A percentile compares a stretch with the other conserved stretches of the same genome.
Evolutionary conservation across 176 grass and related monocot genomes (phyloP).

Genomic region (Zoysia pacifica): DNA sequence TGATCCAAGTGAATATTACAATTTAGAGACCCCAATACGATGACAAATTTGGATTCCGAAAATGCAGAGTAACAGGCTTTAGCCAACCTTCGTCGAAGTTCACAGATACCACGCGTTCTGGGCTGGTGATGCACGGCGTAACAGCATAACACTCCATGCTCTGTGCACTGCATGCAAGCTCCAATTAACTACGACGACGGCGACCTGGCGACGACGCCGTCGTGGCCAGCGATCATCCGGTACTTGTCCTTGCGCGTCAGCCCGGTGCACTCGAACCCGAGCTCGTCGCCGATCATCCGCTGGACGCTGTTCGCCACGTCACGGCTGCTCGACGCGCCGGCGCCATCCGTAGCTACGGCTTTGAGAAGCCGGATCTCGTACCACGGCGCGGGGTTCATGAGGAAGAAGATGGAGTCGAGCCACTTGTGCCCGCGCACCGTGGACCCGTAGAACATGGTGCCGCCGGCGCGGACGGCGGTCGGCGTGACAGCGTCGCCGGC

Average conservation of each 20-base stretch:
- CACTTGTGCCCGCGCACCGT: slow-evolving; percentile 54
- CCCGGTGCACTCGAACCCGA: slow-evolving; percentile 55
- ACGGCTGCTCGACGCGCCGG: background rate
- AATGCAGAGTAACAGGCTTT: no score
- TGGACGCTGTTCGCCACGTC: slow-evolving; percentile 52
- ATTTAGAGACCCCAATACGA: no score
- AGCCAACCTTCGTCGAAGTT: no score
- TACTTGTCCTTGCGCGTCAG: slow-evolving; percentile 57
- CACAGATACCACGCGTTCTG: no score
- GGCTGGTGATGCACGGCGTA: no score
- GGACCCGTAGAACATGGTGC: slow-evolving; percentile 66
- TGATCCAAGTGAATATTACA: no score
- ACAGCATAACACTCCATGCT: background rate
- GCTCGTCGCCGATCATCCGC: slow-evolving; percentile 24
- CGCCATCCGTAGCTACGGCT: background rate
- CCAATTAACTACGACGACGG: background rate
- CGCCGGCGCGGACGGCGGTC: slow-evolving; percentile 37
- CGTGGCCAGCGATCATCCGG: slow-evolving; percentile 49
- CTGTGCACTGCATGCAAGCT: background rate
- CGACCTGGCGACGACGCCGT: slow-evolving; percentile 39
- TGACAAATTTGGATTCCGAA: no score
- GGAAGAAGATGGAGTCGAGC: slow-evolving; percentile 69
- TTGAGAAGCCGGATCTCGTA: slow-evolving; percentile 42
- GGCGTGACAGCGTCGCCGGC: slow-evolving; percentile 45
- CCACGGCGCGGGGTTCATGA: slow-evolving; percentile 59